These are phyloP conservation scores for Neoboletus brunneissimus DNA, from an alignment of 768 basidiomycete species.

Conservation along the genomic window DNA sequence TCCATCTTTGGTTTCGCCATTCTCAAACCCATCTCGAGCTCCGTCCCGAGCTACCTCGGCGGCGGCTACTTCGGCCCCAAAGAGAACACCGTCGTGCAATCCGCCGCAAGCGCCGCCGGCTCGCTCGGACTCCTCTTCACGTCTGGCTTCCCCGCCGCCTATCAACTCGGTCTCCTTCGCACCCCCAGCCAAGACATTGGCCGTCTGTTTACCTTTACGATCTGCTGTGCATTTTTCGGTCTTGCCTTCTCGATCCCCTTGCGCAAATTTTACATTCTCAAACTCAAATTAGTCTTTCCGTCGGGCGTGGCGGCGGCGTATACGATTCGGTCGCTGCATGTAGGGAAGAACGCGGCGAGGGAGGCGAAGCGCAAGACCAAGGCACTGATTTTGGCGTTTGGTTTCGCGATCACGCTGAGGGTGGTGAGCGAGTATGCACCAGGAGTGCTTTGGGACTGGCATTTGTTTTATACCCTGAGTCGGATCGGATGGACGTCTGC, in stretches of 20 bases:
- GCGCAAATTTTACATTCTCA: constrained; percentile 59
- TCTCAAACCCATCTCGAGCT: constrained; percentile 51
- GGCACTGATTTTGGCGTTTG: constrained; percentile 46
- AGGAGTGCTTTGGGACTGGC: constrained; percentile 62
- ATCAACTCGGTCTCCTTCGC: constrained; percentile 49
- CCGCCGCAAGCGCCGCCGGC: constrained; percentile 43
- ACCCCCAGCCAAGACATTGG: constrained; percentile 52
- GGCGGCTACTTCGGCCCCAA: constrained; percentile 63
- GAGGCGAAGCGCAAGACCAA: constrained; percentile 57
- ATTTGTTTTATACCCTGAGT: constrained; percentile 59
- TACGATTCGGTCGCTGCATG: constrained; percentile 60
- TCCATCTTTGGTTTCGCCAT: constrained; percentile 43
- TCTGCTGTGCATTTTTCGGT: constrained; percentile 56
- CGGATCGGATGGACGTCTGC: constrained; percentile 58
- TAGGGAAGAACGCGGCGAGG: constrained; percentile 45
- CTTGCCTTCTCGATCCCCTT: constrained; percentile 66
- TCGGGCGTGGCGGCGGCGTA: constrained; percentile 66
- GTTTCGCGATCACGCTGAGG: constrained; percentile 47
- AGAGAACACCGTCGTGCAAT: constrained; percentile 42
- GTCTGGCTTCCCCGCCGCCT: constrained; percentile 59
- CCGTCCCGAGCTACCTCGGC: constrained; percentile 42
- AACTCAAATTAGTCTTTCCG: constrained; percentile 62
- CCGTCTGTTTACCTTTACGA: constrained; percentile 52
- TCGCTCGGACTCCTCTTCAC: constrained; percentile 60
- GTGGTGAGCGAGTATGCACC: constrained; percentile 57